phyloP scores from a whole-genome alignment of 2,329 filamentous ascomycete species.

The Knufia petricola region DNA sequence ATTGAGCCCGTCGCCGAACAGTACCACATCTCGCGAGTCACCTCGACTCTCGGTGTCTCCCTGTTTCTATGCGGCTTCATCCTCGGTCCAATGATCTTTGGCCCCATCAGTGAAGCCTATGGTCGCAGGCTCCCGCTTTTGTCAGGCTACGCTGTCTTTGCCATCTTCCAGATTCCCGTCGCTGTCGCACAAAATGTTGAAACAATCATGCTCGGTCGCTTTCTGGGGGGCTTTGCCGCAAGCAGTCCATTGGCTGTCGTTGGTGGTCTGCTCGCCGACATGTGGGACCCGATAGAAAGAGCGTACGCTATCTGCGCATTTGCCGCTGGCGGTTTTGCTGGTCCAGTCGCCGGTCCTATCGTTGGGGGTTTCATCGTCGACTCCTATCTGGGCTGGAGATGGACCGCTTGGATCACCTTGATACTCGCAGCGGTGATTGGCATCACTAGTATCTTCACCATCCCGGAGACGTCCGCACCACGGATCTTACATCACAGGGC shows the following conservation, averaged over 20 bases:
- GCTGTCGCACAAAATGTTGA: conserved; percentile 45
- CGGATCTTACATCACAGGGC: conserved; percentile 43
- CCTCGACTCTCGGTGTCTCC: conserved; percentile 42
- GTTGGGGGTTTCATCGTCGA: conserved; percentile 42
- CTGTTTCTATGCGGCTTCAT: conserved; percentile 40
- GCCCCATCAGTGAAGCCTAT: conserved; percentile 40
- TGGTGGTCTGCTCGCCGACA: conserved; percentile 41
- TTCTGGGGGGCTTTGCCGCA: conserved; percentile 45
- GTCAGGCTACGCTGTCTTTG: conserved; percentile 39
- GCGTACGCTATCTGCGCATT: conserved; percentile 39
- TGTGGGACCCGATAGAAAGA: conserved; percentile 41
- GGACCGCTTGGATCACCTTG: conserved; percentile 47
- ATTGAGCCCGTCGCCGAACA: conserved; percentile 31
- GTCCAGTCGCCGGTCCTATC: conserved; percentile 41
- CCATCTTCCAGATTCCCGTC: conserved; percentile 47
- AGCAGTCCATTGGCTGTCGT: conserved; percentile 43
- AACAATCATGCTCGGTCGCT: conserved; percentile 46
- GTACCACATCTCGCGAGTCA: conserved; percentile 39
- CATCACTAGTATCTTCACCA: conserved; percentile 34
- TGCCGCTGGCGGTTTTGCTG: conserved; percentile 38
- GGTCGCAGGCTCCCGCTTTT: conserved; percentile 43
- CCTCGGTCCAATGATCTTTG: conserved; percentile 34
- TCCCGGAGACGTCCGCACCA: conserved; percentile 44
- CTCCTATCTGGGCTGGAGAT: conserved; percentile 45
- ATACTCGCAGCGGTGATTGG: conserved; percentile 39